phyloP scores from a whole-genome alignment of 352 stramenopile species.

The Globisporangium okanoganense region DNA sequence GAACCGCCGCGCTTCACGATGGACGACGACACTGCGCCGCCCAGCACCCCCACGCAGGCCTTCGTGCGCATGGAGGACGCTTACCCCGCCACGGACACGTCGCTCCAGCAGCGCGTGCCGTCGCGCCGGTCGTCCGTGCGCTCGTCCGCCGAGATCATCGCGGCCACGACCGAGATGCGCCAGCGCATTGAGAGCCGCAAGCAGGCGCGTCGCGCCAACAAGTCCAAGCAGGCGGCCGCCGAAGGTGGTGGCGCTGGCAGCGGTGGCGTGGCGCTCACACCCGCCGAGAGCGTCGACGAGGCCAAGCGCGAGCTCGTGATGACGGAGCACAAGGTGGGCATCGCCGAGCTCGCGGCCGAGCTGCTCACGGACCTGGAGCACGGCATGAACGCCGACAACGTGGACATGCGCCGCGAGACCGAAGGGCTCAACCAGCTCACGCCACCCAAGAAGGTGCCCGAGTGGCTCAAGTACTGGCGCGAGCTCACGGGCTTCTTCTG shows the following conservation, averaged over 20 bases:
- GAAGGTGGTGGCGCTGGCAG: no score
- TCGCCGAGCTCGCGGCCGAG: conserved; percentile 39
- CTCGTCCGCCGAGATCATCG: conserved; percentile 55
- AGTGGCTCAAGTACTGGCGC: conserved; percentile 54
- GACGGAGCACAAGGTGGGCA: conserved; percentile 50
- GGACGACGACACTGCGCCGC: conserved; percentile 18
- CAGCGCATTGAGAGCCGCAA: conserved; percentile 53
- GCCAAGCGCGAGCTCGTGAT: conserved; percentile 44
- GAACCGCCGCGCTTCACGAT: conserved; percentile 10
- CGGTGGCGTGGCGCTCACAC: not conserved
- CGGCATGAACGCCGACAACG: conserved; percentile 42
- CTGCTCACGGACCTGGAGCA: conserved; percentile 36
- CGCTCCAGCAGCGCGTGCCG: conserved; percentile 11
- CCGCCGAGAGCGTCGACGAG: conserved; percentile 19
- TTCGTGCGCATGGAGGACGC: conserved; percentile 38
- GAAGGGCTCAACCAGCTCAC: conserved; percentile 51
- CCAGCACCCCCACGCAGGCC: conserved; percentile 24
- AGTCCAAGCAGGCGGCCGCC: not conserved
- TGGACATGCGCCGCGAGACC: conserved; percentile 43
- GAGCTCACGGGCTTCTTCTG: conserved; percentile 60
- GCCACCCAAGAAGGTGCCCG: conserved; percentile 45
- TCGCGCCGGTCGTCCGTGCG: conserved; percentile 35
- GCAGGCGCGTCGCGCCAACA: conserved; percentile 27
- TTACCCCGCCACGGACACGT: not conserved
- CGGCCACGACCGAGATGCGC: conserved; percentile 47